A percentile compares a stretch with the other conserved stretches of the same genome.
phyloP scores from a whole-genome alignment of 2,329 filamentous ascomycete genomes.

The Camillea tinctor region DNA sequence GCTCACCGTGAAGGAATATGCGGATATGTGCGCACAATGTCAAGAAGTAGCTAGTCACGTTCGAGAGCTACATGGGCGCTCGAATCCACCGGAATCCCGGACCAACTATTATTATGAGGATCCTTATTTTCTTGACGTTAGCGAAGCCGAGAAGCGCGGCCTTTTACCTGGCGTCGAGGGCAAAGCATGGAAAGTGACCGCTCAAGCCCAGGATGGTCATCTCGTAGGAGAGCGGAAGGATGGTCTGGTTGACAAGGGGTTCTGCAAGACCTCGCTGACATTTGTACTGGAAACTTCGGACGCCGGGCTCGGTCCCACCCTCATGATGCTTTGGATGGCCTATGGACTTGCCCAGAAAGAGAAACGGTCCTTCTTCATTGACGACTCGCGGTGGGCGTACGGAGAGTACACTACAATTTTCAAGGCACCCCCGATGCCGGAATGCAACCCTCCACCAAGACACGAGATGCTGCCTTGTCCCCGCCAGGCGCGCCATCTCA shows the following conservation, averaged over 20 bases:
- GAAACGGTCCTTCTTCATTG: slow-evolving; percentile 75
- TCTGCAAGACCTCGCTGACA: slow-evolving; percentile 72
- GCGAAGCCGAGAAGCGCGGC: slow-evolving; percentile 65
- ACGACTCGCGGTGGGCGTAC: slow-evolving; percentile 82
- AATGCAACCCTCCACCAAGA: slow-evolving; percentile 69
- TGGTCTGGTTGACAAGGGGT: slow-evolving; percentile 45
- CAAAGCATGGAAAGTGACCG: slow-evolving; percentile 38
- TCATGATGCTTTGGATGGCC: slow-evolving; percentile 81
- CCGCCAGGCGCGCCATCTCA: slow-evolving; percentile 69
- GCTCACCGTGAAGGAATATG: slow-evolving; percentile 63
- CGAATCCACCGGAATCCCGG: slow-evolving; percentile 40
- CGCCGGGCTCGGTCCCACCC: slow-evolving; percentile 71
- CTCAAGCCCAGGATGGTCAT: slow-evolving; percentile 27
- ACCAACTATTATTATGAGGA: slow-evolving; percentile 61
- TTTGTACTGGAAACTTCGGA: slow-evolving; percentile 74
- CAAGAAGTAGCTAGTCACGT: slow-evolving; percentile 62
- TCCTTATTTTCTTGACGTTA: slow-evolving; percentile 70
- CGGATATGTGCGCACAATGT: slow-evolving; percentile 66
- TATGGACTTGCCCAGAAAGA: slow-evolving; percentile 78
- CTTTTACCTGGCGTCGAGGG: slow-evolving; percentile 52
- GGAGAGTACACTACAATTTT: slow-evolving; percentile 75
- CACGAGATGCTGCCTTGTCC: slow-evolving; percentile 80
- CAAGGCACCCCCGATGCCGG: slow-evolving; percentile 59
- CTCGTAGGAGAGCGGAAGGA: slow-evolving; percentile 50
- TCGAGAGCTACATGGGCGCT: slow-evolving; percentile 47